Base-by-base conservation (phyloP, 2,329 filamentous ascomycete species). In the Thermothelomyces thermophilus region DNA sequence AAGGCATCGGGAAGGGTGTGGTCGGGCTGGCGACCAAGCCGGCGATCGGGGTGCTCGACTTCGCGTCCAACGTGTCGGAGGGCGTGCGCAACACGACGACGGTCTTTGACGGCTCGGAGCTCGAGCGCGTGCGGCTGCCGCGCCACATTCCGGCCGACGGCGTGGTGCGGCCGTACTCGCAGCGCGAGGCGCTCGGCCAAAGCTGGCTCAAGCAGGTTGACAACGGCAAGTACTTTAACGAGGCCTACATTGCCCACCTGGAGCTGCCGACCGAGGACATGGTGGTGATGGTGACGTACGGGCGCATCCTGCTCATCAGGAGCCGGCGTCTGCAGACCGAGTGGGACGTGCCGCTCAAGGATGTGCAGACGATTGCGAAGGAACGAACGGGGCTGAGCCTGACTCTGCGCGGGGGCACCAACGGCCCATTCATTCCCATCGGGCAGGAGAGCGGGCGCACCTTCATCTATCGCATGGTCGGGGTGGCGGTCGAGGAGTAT, bases 181-280 rank as follows among this genome's bases (percentile, higher is more conserved):
- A 95, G 64, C 87, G 93, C 41, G 93, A 98, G 73, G 90, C 93
- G 0, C 82, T 98, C 3, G 93, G 93, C 0, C 93, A 98, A 67
- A 96, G 89, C 73, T 98, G 93, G 94, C 83, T 98, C 57, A 98
- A 98, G 76, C 95, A 95, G 52, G 83, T 95, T 10, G 93, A 98
- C 69, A 93, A 96, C 57, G 93, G 93, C 54, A 93, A 90, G 67
- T 97, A 91, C 74, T 98, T 98, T 78, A 86, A 95, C 70, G 93
- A 98, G 68, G 80, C 89, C 64, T 98, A 98, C 71, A 93, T 98
- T 66, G 94, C 90, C 4, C 94, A 98, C 65, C 75, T 98, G 4
- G 91, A 98, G 68, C 79, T 98, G 22, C 87, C 89, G 10, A 82
- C 84, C 53, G 88, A 93, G 66, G 90, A 94, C 64, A 86, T 90